Base-by-base conservation (phyloP, 2,329 filamentous ascomycete genomes). In the Calonectria naviculata region DNA sequence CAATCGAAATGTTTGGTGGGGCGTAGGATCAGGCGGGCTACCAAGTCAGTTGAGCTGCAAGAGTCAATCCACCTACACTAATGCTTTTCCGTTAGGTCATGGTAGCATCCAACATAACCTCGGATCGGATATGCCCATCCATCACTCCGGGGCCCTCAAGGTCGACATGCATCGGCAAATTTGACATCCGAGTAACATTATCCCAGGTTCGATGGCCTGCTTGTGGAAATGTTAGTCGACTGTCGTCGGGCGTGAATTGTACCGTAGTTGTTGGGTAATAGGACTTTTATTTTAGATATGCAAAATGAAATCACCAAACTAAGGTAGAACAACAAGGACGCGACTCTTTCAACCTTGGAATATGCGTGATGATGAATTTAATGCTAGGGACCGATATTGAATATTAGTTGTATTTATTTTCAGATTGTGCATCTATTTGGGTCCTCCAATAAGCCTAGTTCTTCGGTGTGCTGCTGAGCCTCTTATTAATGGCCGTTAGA, bases 401-500 rank as follows among this genome's bases (percentile, higher is more conserved):
- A 38, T n/a, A 8, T 38, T 24, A 24, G 1, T 46, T 10, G 9
- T 12, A 1, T 12, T 36, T 9, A 12, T 5, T 28, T 38, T 4
- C 15, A 9, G 29, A 12, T 38, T 26, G n/a, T n/a, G n/a, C n/a
- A n/a, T n/a, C n/a, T n/a, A n/a, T n/a, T n/a, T n/a, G n/a, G n/a
- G n/a, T n/a, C n/a, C n/a, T n/a, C n/a, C n/a, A n/a, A n/a, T n/a
- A n/a, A n/a, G n/a, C 34, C 10, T 28, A 46, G 28, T 61, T 17
- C 29, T 24, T 52, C 36, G 24, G 28, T 3, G 26, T 31, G 0
- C 5, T 10, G 1, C 31, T 66, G 0, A 76, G 56, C 13, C 75
- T 56, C 21, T 76, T 71, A 13, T 83, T 83, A 2, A 83, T 75
- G 0, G 78, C 83, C 4, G 77, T 78, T n/a, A 84, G 34, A 24